phyloP scores from a whole-genome alignment of 176 grass and related monocot genomes.

The Musa acuminata region DNA sequence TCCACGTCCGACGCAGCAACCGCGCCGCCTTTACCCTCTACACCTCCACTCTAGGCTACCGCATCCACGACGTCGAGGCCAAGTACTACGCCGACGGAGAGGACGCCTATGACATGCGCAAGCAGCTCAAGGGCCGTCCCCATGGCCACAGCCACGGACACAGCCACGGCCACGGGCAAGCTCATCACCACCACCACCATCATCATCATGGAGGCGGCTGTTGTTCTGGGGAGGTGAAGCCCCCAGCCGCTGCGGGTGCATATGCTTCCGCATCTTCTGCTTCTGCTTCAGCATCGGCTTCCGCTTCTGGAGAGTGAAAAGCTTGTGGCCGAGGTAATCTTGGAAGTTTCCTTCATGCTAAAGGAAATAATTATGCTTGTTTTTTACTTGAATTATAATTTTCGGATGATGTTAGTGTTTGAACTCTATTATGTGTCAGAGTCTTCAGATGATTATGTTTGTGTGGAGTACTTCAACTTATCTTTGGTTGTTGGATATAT shows the following conservation, averaged over 20 bases:
- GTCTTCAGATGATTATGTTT: too few relatives aligned
- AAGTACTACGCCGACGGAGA: conserved; percentile 93
- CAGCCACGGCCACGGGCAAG: background rate
- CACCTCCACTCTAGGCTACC: conserved; percentile 67
- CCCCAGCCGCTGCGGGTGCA: background rate
- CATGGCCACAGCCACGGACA: background rate
- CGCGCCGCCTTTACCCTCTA: conserved; percentile 90
- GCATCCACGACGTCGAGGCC: conserved; percentile 83
- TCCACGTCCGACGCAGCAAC: conserved; percentile 87
- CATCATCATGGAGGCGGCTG: conserved; percentile 2
- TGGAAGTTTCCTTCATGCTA: background rate
- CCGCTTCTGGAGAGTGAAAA: conserved; percentile 1
- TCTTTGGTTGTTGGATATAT: too few relatives aligned
- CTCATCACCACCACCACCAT: background rate
- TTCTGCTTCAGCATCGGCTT: background rate
- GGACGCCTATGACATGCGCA: conserved; percentile 44
- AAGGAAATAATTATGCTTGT: too few relatives aligned
- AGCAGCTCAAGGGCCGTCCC: background rate
- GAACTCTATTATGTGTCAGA: too few relatives aligned
- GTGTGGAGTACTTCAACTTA: too few relatives aligned
- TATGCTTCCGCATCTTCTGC: background rate
- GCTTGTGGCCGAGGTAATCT: background rate
- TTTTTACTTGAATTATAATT: too few relatives aligned
- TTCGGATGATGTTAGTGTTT: too few relatives aligned
- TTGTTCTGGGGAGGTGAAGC: background rate